Evolutionary conservation across 2,329 filamentous ascomycete species (phyloP).

Genomic region (Lachnellula occidentalis): DNA sequence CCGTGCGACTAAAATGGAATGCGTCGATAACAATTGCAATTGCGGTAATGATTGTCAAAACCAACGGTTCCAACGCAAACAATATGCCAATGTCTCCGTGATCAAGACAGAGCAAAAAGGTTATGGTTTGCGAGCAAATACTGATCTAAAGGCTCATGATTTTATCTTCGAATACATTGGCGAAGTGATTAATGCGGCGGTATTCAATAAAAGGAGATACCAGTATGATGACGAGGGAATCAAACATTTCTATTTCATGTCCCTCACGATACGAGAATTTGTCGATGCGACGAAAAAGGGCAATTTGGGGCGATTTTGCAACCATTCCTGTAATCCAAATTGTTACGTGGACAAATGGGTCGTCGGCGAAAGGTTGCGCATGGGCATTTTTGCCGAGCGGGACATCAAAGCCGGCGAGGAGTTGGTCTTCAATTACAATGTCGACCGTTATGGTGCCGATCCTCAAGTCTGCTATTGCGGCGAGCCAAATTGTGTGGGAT

Average conservation of each 20-base stretch:
- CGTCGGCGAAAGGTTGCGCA: conserved; percentile 91
- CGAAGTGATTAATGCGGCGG: conserved; percentile 91
- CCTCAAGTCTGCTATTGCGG: conserved; percentile 96
- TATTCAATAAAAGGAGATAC: conserved; percentile 83
- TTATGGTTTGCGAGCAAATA: conserved; percentile 80
- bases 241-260: conserved; percentile 99
- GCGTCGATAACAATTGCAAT: conserved; percentile 72
- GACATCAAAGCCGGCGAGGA: conserved; percentile 85
- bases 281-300: conserved; percentile 97
- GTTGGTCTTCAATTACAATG: conserved; percentile 98
- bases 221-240: conserved; percentile 95
- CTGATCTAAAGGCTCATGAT: conserved; percentile 71
- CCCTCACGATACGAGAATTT: conserved; percentile 90
- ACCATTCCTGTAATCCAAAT: conserved; percentile 98
- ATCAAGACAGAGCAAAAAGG: conserved; percentile 99
- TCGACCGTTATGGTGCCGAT: conserved; percentile 94
- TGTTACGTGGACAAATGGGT: conserved; percentile 99
- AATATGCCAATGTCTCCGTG: conserved; percentile 87
- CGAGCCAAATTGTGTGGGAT: conserved; percentile 90
- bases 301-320: conserved; percentile 94
- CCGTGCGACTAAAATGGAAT: conserved; percentile 96
- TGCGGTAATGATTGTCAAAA: conserved; percentile 89
- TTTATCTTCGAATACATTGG: conserved; percentile 99
- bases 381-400: conserved; percentile 95
- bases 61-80: conserved; percentile 84